phyloP scores from a whole-genome alignment of 495 filamentous ascomycete genomes.

The Xylaria castorea region DNA sequence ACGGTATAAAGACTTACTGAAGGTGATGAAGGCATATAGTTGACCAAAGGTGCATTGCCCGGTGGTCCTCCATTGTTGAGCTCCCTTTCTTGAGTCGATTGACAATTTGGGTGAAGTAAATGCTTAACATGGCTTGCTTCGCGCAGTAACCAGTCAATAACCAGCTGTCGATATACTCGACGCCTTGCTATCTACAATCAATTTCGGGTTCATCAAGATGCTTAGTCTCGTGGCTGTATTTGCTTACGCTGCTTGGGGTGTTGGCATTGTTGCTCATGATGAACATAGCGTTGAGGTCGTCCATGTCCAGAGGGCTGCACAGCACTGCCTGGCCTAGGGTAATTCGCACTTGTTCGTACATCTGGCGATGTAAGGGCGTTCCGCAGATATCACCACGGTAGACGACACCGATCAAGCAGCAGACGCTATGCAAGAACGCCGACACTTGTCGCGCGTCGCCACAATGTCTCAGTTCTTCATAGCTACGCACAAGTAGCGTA shows the following conservation, averaged over 20 bases:
- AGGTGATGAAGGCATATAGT: constrained; percentile 43
- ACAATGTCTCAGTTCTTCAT: constrained; percentile 40
- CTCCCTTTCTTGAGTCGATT: constrained; percentile 35
- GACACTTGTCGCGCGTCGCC: constrained; percentile 39
- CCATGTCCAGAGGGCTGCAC: constrained; percentile 37
- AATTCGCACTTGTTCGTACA: constrained; percentile 39
- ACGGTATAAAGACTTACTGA: constrained; percentile 31
- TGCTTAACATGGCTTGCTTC: constrained; percentile 42
- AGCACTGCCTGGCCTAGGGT: constrained; percentile 38
- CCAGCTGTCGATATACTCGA: constrained; percentile 45
- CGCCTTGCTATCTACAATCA: constrained; percentile 36
- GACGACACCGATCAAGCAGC: constrained; percentile 39
- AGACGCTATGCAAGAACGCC: constrained; percentile 39
- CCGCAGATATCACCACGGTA: constrained; percentile 41
- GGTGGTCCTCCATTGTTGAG: constrained; percentile 34
- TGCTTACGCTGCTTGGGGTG: constrained; percentile 36
- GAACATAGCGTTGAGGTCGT: constrained; percentile 41
- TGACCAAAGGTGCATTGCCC: constrained; percentile 40
- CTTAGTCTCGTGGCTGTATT: neutral
- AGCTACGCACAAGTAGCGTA: constrained; percentile 34
- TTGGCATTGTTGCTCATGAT: constrained; percentile 45
- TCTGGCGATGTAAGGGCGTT: constrained; percentile 32
- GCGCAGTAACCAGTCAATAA: constrained; percentile 41
- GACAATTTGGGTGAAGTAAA: constrained; percentile 41
- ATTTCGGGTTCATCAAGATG: neutral